Percentiles rank a stretch among this genome's conserved stretches.
phyloP scores from a whole-genome alignment of 345 rosid genomes.

The Ailanthus altissimus region DNA sequence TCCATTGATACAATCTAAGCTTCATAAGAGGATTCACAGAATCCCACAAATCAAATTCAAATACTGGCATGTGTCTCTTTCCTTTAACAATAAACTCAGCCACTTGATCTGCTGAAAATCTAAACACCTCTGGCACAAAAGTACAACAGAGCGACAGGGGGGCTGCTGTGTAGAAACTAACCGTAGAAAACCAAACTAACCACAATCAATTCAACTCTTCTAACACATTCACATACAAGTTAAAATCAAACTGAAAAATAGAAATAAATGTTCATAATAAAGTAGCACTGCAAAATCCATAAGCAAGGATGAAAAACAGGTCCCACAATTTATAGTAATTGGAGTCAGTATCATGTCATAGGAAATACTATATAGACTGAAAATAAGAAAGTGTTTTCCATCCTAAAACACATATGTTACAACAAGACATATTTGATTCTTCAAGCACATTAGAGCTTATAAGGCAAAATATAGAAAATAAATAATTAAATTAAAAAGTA shows the following conservation, averaged over 20 bases:
- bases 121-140: slow-evolving; percentile 41
- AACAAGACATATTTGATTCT: background rate
- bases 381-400: background rate
- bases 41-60: slow-evolving; percentile 40
- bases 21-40: slow-evolving; percentile 42
- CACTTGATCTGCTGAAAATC: slow-evolving; percentile 39
- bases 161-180: slow-evolving; percentile 60
- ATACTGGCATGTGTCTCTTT: slow-evolving; percentile 31
- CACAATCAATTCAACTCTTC: background rate
- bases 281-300: background rate
- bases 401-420: background rate
- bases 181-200: slow-evolving; percentile 15
- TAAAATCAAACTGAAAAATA: slow-evolving; percentile 8
- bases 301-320: background rate
- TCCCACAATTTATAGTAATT: background rate
- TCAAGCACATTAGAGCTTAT: background rate
- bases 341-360: background rate
- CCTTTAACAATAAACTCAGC: slow-evolving; percentile 49
- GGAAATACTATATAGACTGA: background rate
- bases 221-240: background rate
- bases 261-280: background rate
- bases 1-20: slow-evolving; percentile 62
- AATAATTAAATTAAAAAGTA: background rate
- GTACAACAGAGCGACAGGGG: slow-evolving; percentile 65
- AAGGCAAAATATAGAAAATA: background rate